These are phyloP conservation scores for Lactifluus pinguis DNA, from an alignment of 768 basidiomycete genomes.

Conservation along the genomic window DNA sequence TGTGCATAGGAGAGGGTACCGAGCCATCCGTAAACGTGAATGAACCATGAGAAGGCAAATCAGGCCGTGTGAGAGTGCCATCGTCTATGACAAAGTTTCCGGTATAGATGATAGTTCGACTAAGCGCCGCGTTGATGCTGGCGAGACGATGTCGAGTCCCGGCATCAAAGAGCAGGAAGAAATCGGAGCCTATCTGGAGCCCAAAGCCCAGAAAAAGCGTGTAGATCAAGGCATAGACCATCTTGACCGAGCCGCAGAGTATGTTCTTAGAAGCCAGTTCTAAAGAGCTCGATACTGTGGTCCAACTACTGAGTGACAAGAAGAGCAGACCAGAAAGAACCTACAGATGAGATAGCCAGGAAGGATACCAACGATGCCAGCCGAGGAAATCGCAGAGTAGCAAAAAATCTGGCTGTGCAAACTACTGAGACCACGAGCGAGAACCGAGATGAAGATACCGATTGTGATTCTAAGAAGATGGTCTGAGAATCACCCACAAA, in stretches of 20 bases:
- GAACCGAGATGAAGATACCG: constrained; percentile 72
- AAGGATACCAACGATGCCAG: constrained; percentile 79
- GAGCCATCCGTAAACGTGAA: constrained; percentile 58
- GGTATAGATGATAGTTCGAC: constrained; percentile 42
- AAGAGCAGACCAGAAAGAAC: constrained; percentile 24
- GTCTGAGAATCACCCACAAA: background rate
- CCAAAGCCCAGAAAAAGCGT: constrained; percentile 81
- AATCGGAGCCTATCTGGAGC: constrained; percentile 74
- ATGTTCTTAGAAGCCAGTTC: constrained; percentile 84
- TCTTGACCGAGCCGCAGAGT: constrained; percentile 74
- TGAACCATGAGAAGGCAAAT: constrained; percentile 44
- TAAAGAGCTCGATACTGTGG: constrained; percentile 64
- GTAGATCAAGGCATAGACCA: constrained; percentile 85
- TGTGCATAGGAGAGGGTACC: constrained; percentile 36
- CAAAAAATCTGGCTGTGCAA: constrained; percentile 76
- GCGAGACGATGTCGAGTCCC: constrained; percentile 44
- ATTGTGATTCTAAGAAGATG: constrained; percentile 57
- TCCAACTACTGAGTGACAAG: constrained; percentile 13
- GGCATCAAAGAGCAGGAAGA: constrained; percentile 65
- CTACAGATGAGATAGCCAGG: constrained; percentile 80
- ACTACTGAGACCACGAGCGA: constrained; percentile 72
- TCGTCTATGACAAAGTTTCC: constrained; percentile 66
- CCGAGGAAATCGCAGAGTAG: constrained; percentile 84
- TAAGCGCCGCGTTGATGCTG: constrained; percentile 42
- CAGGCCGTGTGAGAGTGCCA: constrained; percentile 29